Evolutionary conservation across 2,329 filamentous ascomycete species (phyloP).

Genomic region (Fonsecaea pedrosoi): DNA sequence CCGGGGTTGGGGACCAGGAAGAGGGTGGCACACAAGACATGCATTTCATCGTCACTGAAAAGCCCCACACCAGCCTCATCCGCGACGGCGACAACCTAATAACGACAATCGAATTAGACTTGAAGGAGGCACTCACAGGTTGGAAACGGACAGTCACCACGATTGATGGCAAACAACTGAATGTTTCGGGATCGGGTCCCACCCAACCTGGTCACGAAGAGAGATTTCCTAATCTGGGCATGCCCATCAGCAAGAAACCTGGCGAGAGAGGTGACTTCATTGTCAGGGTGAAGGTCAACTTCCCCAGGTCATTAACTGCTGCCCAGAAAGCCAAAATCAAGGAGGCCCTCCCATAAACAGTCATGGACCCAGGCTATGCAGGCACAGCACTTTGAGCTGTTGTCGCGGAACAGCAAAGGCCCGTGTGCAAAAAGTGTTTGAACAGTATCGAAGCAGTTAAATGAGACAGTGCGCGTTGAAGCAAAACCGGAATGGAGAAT

Average conservation of each 20-base stretch:
- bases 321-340: constrained; percentile 81
- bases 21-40: constrained; percentile 95
- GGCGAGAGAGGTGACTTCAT: constrained; percentile 84
- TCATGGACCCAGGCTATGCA: not conserved
- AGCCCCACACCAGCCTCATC: constrained; percentile 81
- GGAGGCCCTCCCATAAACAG: constrained; percentile 67
- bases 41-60: constrained; percentile 94
- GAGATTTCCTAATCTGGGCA: constrained; percentile 82
- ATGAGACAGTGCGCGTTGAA: not conserved
- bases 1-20: constrained; percentile 95
- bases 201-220: constrained; percentile 85
- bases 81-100: constrained; percentile 89
- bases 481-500: not conserved
- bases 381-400: not conserved
- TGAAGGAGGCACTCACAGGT: constrained; percentile 93
- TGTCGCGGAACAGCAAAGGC: not conserved
- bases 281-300: constrained; percentile 89
- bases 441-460: not conserved
- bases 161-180: constrained; percentile 87
- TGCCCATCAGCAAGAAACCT: constrained; percentile 93
- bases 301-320: constrained; percentile 77
- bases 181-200: constrained; percentile 78
- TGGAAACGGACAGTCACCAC: constrained; percentile 92
- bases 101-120: constrained; percentile 76
- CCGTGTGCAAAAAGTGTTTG: not conserved